Conservation (phyloP, 768 basidiomycete species). For the Termitomyces sp. region DNA sequence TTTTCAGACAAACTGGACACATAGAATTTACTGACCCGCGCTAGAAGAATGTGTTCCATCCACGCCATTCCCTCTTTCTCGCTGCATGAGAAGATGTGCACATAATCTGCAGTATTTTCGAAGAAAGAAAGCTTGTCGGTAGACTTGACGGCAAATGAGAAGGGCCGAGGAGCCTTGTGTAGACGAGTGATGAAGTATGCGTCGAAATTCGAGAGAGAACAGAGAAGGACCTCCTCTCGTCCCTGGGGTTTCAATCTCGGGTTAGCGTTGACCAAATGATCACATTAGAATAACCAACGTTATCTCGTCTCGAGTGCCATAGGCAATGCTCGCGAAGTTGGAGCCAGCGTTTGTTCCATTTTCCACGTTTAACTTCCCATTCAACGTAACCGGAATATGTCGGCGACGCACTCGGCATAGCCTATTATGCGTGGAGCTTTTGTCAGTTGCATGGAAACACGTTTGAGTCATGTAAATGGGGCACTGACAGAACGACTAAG, state of each 20-base stretch:
- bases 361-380: slow-evolving; percentile 86
- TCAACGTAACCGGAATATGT: slow-evolving; percentile 66
- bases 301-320: slow-evolving; percentile 87
- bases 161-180: slow-evolving; percentile 81
- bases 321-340: slow-evolving; percentile 81
- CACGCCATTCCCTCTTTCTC: slow-evolving; percentile 70
- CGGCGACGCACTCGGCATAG: slow-evolving; percentile 41
- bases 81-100: slow-evolving; percentile 80
- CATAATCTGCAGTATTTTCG: slow-evolving; percentile 83
- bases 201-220: slow-evolving; percentile 86
- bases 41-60: slow-evolving; percentile 77
- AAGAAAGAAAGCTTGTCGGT: slow-evolving; percentile 84
- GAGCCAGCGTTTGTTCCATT: slow-evolving; percentile 94
- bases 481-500: slow-evolving; percentile 56
- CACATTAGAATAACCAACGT: slow-evolving; percentile 39
- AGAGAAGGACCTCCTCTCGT: slow-evolving; percentile 79
- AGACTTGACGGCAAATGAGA: slow-evolving; percentile 83
- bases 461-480: not conserved
- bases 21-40: slow-evolving; percentile 54
- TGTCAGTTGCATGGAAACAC: slow-evolving; percentile 4
- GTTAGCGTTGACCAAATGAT: not conserved
- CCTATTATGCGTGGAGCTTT: slow-evolving; percentile 17
- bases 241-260: slow-evolving; percentile 40
- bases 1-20: not conserved
- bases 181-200: slow-evolving; percentile 74